Conservation (phyloP, 805 yeast species). For the Sugiyamaella valdiviana region DNA sequence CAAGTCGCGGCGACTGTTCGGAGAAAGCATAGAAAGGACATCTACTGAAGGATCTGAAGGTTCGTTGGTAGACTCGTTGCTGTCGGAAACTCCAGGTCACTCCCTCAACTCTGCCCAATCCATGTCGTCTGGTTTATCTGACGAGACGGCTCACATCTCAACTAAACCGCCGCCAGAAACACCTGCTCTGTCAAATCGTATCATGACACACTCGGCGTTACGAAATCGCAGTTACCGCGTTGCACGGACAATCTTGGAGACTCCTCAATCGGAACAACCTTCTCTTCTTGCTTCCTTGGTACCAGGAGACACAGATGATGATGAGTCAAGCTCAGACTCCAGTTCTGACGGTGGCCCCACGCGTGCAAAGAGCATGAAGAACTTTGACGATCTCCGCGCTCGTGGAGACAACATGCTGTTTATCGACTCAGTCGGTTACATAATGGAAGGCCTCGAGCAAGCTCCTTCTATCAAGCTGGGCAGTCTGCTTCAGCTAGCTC, state of each 20-base stretch:
- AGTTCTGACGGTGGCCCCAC: not conserved
- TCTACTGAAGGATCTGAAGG: too few species aligned
- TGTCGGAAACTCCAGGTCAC: too few species aligned
- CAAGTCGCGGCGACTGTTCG: not conserved
- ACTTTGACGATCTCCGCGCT: conserved; percentile 14
- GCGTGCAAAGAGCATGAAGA: not conserved
- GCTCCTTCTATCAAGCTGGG: conserved; percentile 3
- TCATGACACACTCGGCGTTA: not conserved
- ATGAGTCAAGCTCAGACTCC: not conserved
- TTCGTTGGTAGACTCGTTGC: too few species aligned
- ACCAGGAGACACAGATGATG: not conserved
- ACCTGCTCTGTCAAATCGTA: not conserved
- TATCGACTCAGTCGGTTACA: conserved; percentile 11
- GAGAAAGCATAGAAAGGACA: not conserved
- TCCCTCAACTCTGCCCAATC: too few species aligned
- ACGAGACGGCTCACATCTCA: too few species aligned
- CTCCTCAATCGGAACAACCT: not conserved
- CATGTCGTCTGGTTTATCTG: too few species aligned
- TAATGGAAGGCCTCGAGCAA: conserved; percentile 13
- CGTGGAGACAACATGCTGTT: conserved; percentile 14
- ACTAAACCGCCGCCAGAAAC: too few species aligned
- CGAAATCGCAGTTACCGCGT: not conserved
- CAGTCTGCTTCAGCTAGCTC: conserved; percentile 15
- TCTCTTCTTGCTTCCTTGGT: not conserved
- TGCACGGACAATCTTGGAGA: not conserved